These are phyloP conservation scores for Xylaria flabelliformis DNA, from an alignment of 495 filamentous ascomycete genomes.

Conservation along the genomic window DNA sequence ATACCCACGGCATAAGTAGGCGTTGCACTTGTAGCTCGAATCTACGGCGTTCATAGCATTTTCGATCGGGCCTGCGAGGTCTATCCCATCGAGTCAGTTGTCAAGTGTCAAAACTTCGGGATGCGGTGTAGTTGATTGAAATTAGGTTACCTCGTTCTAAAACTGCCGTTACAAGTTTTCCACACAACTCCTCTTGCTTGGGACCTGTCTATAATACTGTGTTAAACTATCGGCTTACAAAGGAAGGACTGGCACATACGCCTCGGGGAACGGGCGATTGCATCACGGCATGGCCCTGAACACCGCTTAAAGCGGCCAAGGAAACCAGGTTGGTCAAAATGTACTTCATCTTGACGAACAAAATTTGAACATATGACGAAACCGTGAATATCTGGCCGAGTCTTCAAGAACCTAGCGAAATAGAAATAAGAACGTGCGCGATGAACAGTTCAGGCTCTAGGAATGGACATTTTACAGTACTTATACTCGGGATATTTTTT, in stretches of 20 bases:
- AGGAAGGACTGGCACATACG: background rate
- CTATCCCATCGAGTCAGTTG: background rate
- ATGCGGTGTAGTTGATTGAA: no score
- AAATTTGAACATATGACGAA: background rate
- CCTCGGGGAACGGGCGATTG: constrained; percentile 13
- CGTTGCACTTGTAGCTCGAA: constrained; percentile 23
- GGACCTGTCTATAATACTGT: constrained; percentile 12
- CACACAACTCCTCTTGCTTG: constrained; percentile 23
- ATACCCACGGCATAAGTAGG: constrained; percentile 24
- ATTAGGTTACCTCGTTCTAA: constrained; percentile 14
- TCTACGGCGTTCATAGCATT: constrained; percentile 18
- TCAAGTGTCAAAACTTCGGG: background rate
- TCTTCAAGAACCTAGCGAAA: background rate
- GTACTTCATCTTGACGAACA: constrained; percentile 13
- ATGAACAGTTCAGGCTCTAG: background rate
- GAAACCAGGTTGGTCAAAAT: background rate
- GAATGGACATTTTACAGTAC: background rate
- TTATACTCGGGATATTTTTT: background rate
- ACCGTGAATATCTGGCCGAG: background rate
- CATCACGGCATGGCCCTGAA: constrained; percentile 22
- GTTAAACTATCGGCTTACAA: background rate
- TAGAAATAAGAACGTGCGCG: background rate
- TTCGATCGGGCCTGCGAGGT: constrained; percentile 24
- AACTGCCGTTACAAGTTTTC: background rate
- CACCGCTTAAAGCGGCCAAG: constrained; percentile 3